These are phyloP conservation scores for Daucus carota DNA, from an alignment of 129 eudicot species.

Conservation along the genomic window DNA sequence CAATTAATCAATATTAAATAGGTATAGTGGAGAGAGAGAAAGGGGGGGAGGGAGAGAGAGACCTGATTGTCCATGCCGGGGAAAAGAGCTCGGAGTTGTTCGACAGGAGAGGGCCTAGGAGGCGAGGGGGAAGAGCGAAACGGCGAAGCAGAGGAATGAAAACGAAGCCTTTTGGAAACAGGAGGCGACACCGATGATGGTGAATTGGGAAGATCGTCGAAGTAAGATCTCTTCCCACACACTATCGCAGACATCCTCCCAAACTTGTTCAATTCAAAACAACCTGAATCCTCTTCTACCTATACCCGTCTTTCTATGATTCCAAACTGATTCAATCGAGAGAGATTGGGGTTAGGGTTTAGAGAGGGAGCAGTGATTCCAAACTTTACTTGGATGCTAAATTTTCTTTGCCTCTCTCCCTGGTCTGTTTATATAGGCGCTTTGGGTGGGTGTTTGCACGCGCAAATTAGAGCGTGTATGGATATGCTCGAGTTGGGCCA, in stretches of 20 bases:
- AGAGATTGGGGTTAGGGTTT: slow-evolving; percentile 43
- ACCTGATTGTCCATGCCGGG: slow-evolving; percentile 63
- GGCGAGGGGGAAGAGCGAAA: slow-evolving; percentile 33
- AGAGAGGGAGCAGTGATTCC: slow-evolving; percentile 10
- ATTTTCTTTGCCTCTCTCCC: neutral
- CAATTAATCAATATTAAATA: neutral
- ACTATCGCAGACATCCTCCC: slow-evolving; percentile 65
- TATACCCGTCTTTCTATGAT: neutral
- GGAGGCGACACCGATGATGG: slow-evolving; percentile 47
- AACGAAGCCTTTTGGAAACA: slow-evolving; percentile 50
- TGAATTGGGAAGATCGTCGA: slow-evolving; percentile 52
- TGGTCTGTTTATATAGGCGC: neutral
- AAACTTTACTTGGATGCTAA: slow-evolving; percentile 17
- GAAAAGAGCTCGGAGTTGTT: slow-evolving; percentile 51
- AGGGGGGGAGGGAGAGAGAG: neutral
- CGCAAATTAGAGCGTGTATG: neutral
- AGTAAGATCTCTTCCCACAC: slow-evolving; percentile 70
- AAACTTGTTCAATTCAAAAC: neutral
- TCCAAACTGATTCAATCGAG: neutral
- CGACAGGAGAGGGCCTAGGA: slow-evolving; percentile 26
- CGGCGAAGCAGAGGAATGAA: slow-evolving; percentile 46
- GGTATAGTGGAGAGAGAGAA: neutral
- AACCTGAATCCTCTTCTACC: neutral
- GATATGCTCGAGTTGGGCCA: neutral
- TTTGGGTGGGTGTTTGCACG: neutral